Conservation (phyloP, 2,329 filamentous ascomycete species). For the Microsporum canis region DNA sequence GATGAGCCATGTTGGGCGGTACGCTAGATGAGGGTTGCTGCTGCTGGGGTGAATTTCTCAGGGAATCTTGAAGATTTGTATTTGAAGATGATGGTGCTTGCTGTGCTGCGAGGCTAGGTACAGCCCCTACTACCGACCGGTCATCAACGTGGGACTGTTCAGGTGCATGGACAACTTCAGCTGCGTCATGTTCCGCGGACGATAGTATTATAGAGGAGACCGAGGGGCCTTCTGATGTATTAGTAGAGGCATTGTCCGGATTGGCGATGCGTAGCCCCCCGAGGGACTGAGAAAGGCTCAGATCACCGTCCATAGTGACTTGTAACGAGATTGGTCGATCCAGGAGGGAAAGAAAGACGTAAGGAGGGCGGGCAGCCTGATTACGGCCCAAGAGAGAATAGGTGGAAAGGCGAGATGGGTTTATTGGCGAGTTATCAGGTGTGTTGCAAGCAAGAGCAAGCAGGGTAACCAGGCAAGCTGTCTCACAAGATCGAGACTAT, state of each 20-base stretch:
- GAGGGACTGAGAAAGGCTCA: conserved; percentile 83
- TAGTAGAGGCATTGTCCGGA: conserved; percentile 59
- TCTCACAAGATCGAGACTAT: conserved; percentile 12
- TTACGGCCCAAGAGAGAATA: neutral
- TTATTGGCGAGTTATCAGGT: neutral
- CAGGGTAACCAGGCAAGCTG: conserved; percentile 9
- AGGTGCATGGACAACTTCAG: neutral
- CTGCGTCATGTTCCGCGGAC: neutral
- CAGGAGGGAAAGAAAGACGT: neutral
- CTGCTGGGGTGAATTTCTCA: conserved; percentile 16
- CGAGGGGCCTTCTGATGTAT: conserved; percentile 21
- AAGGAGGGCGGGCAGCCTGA: neutral
- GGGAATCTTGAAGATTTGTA: neutral
- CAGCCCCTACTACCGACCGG: neutral
- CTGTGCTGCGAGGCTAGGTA: neutral
- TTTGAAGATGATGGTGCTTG: neutral
- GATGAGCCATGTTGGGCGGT: conserved; percentile 34
- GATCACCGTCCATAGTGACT: conserved; percentile 67
- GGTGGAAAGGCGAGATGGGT: neutral
- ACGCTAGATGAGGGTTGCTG: conserved; percentile 28
- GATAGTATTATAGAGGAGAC: neutral
- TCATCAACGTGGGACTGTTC: neutral
- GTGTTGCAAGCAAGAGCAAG: neutral
- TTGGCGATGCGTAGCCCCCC: conserved; percentile 95
- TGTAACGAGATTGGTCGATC: neutral